Conservation (phyloP, 306 rosid species). For the Quercus aquifolioides region DNA sequence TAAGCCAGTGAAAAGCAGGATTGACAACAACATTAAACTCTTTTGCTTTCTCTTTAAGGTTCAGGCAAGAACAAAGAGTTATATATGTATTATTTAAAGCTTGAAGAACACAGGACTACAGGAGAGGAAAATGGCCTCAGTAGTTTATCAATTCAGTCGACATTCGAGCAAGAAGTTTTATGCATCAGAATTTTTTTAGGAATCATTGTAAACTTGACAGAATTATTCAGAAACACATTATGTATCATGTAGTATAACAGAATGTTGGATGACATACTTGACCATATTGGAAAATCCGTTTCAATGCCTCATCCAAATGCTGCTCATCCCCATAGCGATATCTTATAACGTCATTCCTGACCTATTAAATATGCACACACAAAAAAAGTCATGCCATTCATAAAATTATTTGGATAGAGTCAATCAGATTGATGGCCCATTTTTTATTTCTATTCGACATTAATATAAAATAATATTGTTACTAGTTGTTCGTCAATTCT, state of each 20-base stretch:
- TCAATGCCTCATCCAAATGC: slow-evolving; percentile 93
- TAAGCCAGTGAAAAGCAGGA: neutral
- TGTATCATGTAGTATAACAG: neutral
- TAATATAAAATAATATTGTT: no score
- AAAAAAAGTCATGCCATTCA: neutral
- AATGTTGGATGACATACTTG: slow-evolving; percentile 48
- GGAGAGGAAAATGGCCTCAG: no score
- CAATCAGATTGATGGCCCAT: neutral
- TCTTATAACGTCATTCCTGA: slow-evolving; percentile 83
- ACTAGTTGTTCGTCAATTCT: no score
- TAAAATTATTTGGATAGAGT: slow-evolving; percentile 7
- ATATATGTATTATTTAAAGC: no score
- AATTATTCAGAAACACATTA: neutral
- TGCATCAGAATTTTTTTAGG: neutral
- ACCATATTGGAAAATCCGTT: slow-evolving; percentile 93
- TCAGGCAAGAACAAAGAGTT: no score
- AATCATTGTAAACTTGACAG: neutral
- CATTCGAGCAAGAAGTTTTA: neutral
- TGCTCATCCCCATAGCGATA: slow-evolving; percentile 97
- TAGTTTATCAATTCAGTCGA: neutral
- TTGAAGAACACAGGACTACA: no score
- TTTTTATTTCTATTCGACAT: no score
- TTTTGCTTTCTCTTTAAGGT: neutral
- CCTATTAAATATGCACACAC: slow-evolving; percentile 40
- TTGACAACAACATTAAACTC: neutral